Percentiles rank a stretch among this genome's conserved stretches.
phyloP scores from a whole-genome alignment of 257 asterid genomes.

The Scutellaria barbata region DNA sequence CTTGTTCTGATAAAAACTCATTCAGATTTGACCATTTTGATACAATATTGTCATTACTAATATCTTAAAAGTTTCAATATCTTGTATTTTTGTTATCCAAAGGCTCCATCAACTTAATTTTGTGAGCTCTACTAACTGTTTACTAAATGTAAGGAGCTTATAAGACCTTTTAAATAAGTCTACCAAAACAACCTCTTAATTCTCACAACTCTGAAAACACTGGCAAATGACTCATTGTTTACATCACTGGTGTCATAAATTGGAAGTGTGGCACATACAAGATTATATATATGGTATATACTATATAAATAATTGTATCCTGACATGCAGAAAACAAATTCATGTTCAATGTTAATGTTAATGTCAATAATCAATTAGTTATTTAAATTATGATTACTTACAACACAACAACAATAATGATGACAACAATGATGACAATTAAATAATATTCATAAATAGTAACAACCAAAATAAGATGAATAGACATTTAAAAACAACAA shows the following conservation, averaged over 20 bases:
- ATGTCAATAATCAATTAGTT: not conserved
- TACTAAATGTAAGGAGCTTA: not conserved
- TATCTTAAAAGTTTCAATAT: not conserved
- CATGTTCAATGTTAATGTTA: not conserved
- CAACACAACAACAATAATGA: not conserved
- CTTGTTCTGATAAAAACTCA: not conserved
- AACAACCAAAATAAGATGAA: not conserved
- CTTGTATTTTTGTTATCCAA: not conserved
- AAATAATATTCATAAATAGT: not conserved
- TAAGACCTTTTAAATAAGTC: not conserved
- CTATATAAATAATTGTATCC: not conserved
- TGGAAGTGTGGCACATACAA: conserved; percentile 8
- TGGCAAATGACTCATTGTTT: conserved; percentile 7
- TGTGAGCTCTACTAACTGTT: not conserved
- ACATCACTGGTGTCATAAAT: not conserved
- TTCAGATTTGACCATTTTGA: not conserved
- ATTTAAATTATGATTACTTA: not conserved
- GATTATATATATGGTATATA: not conserved
- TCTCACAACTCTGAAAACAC: not conserved
- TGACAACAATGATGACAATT: not conserved
- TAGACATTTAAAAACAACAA: not conserved
- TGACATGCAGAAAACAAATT: conserved; percentile 15
- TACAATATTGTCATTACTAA: not conserved
- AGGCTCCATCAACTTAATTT: too few relatives aligned
- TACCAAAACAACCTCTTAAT: not conserved